Percentiles rank a stretch among this genome's conserved stretches.
Conservation (phyloP, 2,329 filamentous ascomycete species). For the Phaeophleospora eucalypticola region DNA sequence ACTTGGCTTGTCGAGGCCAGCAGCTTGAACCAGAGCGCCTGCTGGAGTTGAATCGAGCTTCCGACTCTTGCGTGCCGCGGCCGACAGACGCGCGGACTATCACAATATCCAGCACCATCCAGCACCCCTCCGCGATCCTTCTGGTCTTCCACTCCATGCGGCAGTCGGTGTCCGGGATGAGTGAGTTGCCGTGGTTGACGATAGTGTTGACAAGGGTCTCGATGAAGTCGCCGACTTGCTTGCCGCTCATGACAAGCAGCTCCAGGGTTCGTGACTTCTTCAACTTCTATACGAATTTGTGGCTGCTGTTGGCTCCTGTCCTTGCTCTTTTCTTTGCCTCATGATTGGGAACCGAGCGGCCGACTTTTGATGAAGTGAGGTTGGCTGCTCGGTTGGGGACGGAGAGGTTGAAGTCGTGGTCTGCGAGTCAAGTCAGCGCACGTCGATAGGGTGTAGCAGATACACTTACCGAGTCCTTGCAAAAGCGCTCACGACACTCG, state of each 20-base stretch:
- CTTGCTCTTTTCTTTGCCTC: constrained; percentile 75
- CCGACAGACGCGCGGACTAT: constrained; percentile 1
- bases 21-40: constrained; percentile 8
- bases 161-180: constrained; percentile 98
- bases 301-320: constrained; percentile 83
- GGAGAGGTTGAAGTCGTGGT: constrained; percentile 82
- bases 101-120: too few relatives aligned
- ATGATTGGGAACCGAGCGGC: constrained; percentile 54
- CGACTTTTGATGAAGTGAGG: too few relatives aligned
- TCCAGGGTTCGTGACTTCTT: constrained; percentile 96
- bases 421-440: too few relatives aligned
- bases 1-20: background rate
- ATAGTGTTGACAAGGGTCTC: constrained; percentile 97
- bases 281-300: constrained; percentile 95
- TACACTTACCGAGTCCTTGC: too few relatives aligned
- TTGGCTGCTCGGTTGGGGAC: constrained; percentile 98
- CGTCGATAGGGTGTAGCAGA: too few relatives aligned
- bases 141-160: constrained; percentile 82
- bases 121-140: too few relatives aligned
- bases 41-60: background rate
- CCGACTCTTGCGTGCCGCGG: background rate
- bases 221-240: constrained; percentile 98
- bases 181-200: constrained; percentile 98
- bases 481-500: too few relatives aligned
- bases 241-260: constrained; percentile 97